Conservation (phyloP, 1,284 basidiomycete genomes). For the Coniferiporia weirii region DNA sequence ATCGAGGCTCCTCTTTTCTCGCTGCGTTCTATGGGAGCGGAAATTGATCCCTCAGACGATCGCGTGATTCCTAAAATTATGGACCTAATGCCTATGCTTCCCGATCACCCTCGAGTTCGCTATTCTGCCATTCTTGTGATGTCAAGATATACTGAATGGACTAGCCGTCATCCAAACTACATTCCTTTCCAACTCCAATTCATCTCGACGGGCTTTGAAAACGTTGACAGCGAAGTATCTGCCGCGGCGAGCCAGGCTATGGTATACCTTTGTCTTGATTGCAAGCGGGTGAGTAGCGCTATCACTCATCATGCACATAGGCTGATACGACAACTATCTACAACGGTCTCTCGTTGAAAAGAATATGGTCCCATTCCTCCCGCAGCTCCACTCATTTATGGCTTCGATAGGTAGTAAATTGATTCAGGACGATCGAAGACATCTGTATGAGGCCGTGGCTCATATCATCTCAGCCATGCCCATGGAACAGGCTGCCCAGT, state of each 20-base stretch:
- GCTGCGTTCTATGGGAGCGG: constrained; percentile 97
- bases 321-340: not conserved
- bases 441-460: constrained; percentile 94
- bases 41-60: constrained; percentile 82
- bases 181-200: constrained; percentile 86
- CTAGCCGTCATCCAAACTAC: constrained; percentile 84
- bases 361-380: constrained; percentile 90
- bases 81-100: constrained; percentile 88
- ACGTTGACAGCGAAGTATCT: constrained; percentile 74
- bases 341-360: constrained; percentile 28
- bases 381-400: constrained; percentile 89
- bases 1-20: constrained; percentile 98
- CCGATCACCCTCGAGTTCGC: constrained; percentile 85
- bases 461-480: constrained; percentile 93
- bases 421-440: constrained; percentile 80
- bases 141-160: constrained; percentile 96
- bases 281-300: constrained; percentile 60
- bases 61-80: constrained; percentile 91
- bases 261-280: constrained; percentile 97
- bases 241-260: constrained; percentile 95
- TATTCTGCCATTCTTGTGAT: constrained; percentile 96
- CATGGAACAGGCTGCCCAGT: constrained; percentile 77
- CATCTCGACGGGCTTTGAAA: constrained; percentile 89
- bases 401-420: constrained; percentile 73
- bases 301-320: not conserved